Percentiles rank a stretch among this genome's conserved stretches.
Evolutionary conservation across 441 rosid species (phyloP).

Genomic region (Euphorbia schlechtendalii): DNA sequence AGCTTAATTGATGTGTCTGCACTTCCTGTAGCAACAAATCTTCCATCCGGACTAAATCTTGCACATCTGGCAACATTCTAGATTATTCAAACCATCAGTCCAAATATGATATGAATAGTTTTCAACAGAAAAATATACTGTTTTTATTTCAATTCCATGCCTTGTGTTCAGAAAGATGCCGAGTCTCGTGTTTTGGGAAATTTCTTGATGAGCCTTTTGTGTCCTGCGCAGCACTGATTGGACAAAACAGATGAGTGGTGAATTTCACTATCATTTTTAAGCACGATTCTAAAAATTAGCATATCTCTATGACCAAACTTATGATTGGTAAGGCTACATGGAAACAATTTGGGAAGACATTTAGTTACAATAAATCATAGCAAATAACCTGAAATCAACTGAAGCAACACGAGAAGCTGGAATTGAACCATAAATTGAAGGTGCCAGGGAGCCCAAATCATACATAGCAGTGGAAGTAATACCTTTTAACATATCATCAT

Average conservation of each 20-base stretch:
- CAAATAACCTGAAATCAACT: conserved; percentile 61
- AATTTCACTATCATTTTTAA: neutral
- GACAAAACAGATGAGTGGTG: conserved; percentile 16
- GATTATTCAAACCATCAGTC: conserved; percentile 29
- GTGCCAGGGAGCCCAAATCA: conserved; percentile 30
- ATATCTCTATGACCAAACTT: neutral
- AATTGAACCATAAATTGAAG: conserved; percentile 45
- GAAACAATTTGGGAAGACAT: neutral
- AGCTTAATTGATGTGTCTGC: conserved; percentile 89
- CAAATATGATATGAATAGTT: conserved; percentile 3
- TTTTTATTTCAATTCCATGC: conserved; percentile 23
- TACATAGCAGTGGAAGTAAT: conserved; percentile 38
- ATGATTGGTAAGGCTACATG: neutral
- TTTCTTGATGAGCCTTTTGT: conserved; percentile 43
- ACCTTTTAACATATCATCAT: conserved; percentile 50
- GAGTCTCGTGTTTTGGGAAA: conserved; percentile 55
- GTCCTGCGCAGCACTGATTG: conserved; percentile 41
- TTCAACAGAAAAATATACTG: neutral
- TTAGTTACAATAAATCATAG: neutral
- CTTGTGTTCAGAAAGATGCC: conserved; percentile 75
- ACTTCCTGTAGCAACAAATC: conserved; percentile 80
- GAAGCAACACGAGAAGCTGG: conserved; percentile 47
- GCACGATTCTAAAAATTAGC: neutral
- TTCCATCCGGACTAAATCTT: conserved; percentile 81
- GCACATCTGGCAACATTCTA: conserved; percentile 87